Conservation (phyloP, 352 stramenopile genomes). For the Phytophthora cryptogea region DNA sequence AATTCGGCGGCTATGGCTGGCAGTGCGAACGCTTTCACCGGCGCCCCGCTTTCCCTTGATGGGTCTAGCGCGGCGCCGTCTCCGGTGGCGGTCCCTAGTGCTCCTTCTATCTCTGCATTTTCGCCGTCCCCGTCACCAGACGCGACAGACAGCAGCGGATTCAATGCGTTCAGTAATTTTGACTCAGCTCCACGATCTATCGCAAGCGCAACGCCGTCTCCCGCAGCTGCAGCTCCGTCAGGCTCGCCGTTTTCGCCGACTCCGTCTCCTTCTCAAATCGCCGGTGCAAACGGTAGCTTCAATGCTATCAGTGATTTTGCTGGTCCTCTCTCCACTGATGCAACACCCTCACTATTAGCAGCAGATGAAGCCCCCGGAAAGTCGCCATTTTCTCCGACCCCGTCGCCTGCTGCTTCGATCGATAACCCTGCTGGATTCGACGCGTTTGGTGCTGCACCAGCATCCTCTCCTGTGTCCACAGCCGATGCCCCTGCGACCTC, state of each 20-base stretch:
- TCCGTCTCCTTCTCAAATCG: conserved; percentile 22
- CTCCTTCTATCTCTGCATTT: conserved; percentile 30
- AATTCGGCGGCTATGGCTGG: conserved; percentile 13
- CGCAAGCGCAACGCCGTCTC: conserved; percentile 21
- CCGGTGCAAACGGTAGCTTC: conserved; percentile 17
- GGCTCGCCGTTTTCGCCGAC: conserved; percentile 28
- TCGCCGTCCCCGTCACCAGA: conserved; percentile 16
- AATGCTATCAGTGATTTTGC: conserved; percentile 29
- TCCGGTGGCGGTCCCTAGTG: conserved; percentile 18
- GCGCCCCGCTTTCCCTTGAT: conserved; percentile 24
- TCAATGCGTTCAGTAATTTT: conserved; percentile 43
- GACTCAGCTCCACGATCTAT: conserved; percentile 35
- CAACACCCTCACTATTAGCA: conserved; percentile 7
- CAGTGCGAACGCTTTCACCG: conserved; percentile 21
- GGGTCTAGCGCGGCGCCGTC: conserved; percentile 13
- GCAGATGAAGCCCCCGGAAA: conserved; percentile 4
- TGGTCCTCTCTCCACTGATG: conserved; percentile 5
- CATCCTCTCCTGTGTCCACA: conserved; percentile 4
- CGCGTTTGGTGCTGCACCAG: conserved; percentile 10
- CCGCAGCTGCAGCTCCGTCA: conserved; percentile 17
- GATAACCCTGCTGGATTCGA: conserved; percentile 21
- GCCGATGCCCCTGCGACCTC: conserved; percentile 5
- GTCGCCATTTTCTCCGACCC: conserved; percentile 15
- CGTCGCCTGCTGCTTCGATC: conserved; percentile 16
- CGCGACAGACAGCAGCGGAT: conserved; percentile 37